Evolutionary conservation across 768 basidiomycete genomes (phyloP).

Genomic region (Lactarius evosmus): DNA sequence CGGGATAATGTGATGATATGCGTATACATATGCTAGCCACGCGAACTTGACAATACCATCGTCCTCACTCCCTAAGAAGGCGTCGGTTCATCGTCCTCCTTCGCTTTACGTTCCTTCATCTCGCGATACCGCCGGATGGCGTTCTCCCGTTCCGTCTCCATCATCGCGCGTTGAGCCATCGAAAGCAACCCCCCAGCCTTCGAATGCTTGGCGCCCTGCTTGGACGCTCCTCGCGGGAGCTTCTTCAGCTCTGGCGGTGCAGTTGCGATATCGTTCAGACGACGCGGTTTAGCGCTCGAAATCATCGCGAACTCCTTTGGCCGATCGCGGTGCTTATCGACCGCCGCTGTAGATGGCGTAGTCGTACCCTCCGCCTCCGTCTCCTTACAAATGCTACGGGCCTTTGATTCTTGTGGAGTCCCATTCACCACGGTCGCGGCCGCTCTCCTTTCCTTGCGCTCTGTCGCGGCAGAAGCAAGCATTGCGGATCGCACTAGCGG

Average conservation of each 20-base stretch:
- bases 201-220: neutral
- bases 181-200: slow-evolving; percentile 48
- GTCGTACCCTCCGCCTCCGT: neutral
- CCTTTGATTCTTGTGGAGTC: slow-evolving; percentile 22
- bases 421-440: slow-evolving; percentile 35
- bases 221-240: slow-evolving; percentile 47
- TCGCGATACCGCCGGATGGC: slow-evolving; percentile 65
- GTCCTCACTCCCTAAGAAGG: neutral
- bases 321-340: slow-evolving; percentile 18
- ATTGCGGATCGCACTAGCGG: slow-evolving; percentile 60
- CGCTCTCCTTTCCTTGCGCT: slow-evolving; percentile 44
- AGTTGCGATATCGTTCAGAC: slow-evolving; percentile 67
- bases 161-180: slow-evolving; percentile 72
- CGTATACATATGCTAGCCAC: neutral
- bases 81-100: slow-evolving; percentile 32
- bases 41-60: neutral
- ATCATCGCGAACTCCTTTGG: slow-evolving; percentile 48
- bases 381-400: neutral
- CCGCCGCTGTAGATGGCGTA: neutral
- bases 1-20: slow-evolving; percentile 1
- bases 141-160: slow-evolving; percentile 71
- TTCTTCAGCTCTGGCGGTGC: slow-evolving; percentile 63
- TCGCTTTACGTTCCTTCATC: slow-evolving; percentile 48
- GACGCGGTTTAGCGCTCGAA: slow-evolving; percentile 55
- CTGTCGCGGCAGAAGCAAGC: slow-evolving; percentile 50